phyloP scores from a whole-genome alignment of 192 early-diverging fungal species.

The Coemansia sp. region DNA sequence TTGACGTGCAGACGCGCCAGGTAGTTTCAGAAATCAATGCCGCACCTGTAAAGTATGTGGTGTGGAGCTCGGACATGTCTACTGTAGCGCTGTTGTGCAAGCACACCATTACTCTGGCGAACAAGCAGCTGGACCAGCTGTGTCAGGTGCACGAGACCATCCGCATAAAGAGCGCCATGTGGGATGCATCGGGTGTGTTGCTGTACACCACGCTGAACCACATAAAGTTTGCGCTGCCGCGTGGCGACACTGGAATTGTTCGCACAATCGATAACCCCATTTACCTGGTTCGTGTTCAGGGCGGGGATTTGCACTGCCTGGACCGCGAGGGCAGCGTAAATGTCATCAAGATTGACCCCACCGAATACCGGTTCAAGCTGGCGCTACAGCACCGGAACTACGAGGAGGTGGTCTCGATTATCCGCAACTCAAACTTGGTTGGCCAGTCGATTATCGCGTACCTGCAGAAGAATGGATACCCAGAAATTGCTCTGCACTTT shows the following conservation, averaged over 20 bases:
- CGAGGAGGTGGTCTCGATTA: conserved; percentile 94
- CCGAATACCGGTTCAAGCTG: conserved; percentile 98
- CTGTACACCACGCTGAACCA: conserved; percentile 98
- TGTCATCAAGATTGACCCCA: conserved; percentile 88
- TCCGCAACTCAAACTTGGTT: conserved; percentile 91
- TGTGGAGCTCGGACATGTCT: conserved; percentile 87
- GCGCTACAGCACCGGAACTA: conserved; percentile 89
- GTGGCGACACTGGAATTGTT: conserved; percentile 97
- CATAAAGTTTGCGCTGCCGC: conserved; percentile 92
- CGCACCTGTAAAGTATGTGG: conserved; percentile 87
- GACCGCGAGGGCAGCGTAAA: conserved; percentile 90
- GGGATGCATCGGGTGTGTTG: conserved; percentile 90
- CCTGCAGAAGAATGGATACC: conserved; percentile 98
- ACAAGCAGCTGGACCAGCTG: conserved; percentile 83
- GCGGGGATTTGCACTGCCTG: conserved; percentile 80
- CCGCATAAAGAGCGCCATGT: conserved; percentile 95
- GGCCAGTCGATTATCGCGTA: conserved; percentile 99
- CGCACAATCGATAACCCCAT: conserved; percentile 94
- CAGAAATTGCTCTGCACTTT: conserved; percentile 98
- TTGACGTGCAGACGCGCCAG: conserved; percentile 82
- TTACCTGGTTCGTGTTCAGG: conserved; percentile 84
- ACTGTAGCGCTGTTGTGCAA: conserved; percentile 92
- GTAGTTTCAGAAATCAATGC: conserved; percentile 75
- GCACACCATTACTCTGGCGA: conserved; percentile 90
- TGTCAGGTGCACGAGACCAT: conserved; percentile 95